phyloP scores from a whole-genome alignment of 805 yeast species.

The Blastobotrys attinorum region DNA sequence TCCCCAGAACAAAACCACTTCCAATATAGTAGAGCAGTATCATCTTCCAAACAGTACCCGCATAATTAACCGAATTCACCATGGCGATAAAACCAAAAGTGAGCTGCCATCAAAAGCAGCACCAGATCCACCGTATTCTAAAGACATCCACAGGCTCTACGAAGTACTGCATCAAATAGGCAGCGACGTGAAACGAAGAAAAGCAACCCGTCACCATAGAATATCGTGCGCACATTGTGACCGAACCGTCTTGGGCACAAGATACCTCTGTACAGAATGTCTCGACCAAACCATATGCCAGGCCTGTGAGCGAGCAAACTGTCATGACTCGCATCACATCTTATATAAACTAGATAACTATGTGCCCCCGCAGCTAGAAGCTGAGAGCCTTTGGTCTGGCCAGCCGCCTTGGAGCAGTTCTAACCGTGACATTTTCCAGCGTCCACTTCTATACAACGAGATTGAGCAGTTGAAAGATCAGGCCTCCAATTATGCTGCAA shows the following conservation, averaged over 20 bases:
- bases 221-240: conserved; percentile 29
- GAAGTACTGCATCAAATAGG: background rate
- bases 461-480: conserved; percentile 6
- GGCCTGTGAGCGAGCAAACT: conserved; percentile 28
- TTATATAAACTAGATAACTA: conserved; percentile 18
- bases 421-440: background rate
- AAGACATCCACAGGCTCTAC: conserved; percentile 2
- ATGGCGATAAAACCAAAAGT: too few relatives aligned
- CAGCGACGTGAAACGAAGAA: background rate
- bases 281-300: conserved; percentile 43
- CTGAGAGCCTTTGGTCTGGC: conserved; percentile 1
- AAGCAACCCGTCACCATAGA: conserved; percentile 1
- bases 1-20: background rate
- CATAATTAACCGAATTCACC: background rate
- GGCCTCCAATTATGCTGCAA: background rate
- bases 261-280: conserved; percentile 45
- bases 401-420: conserved; percentile 9
- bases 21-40: background rate
- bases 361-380: conserved; percentile 8
- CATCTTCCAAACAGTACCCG: too few relatives aligned
- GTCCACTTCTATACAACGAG: conserved; percentile 6
- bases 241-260: conserved; percentile 28
- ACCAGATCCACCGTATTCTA: background rate
- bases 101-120: background rate
- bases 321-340: conserved; percentile 18